A percentile compares a stretch with the other conserved stretches of the same genome.
Evolutionary conservation across 192 early-diverging fungal genomes (phyloP).

Genomic region (Martensiomyces pterosporus): DNA sequence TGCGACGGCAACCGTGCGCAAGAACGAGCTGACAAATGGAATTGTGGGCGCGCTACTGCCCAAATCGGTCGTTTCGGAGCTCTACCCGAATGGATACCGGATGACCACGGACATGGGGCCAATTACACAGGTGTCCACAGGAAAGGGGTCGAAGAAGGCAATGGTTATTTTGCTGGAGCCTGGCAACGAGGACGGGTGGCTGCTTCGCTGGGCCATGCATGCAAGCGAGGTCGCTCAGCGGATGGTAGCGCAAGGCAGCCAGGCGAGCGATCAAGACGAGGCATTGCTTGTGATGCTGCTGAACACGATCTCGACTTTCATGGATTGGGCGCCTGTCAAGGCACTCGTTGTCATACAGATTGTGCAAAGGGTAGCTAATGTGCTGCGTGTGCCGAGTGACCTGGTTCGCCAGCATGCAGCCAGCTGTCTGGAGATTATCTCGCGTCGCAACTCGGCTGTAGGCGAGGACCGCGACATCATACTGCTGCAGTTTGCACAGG

Average conservation of each 20-base stretch:
- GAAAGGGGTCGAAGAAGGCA: constrained; percentile 13
- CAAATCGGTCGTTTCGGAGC: constrained; percentile 8
- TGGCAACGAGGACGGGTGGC: constrained; percentile 43
- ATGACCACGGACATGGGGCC: constrained; percentile 14
- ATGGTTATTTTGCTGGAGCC: constrained; percentile 21
- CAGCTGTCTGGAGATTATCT: constrained; percentile 23
- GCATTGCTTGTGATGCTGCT: constrained; percentile 3
- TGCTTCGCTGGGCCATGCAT: constrained; percentile 22
- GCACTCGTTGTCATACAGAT: constrained; percentile 20
- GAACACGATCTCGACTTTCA: constrained; percentile 18
- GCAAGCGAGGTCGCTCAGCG: constrained; percentile 1
- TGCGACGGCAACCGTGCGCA: constrained; percentile 26
- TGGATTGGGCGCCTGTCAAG: constrained; percentile 40
- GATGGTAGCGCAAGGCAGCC: no score
- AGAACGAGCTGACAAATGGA: constrained; percentile 37
- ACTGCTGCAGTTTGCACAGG: constrained; percentile 28
- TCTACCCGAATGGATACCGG: constrained; percentile 40
- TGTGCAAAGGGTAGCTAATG: constrained; percentile 10
- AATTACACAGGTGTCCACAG: neutral
- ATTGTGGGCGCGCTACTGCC: constrained; percentile 39
- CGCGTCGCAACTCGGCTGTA: constrained; percentile 14
- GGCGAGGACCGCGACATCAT: constrained; percentile 36
- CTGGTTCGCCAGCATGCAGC: constrained; percentile 15
- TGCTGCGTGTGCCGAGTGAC: constrained; percentile 19
- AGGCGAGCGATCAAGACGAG: constrained; percentile 7